These are phyloP conservation scores for Gymnopus androsaceus DNA, from an alignment of 1,284 basidiomycete genomes.

Conservation along the genomic window DNA sequence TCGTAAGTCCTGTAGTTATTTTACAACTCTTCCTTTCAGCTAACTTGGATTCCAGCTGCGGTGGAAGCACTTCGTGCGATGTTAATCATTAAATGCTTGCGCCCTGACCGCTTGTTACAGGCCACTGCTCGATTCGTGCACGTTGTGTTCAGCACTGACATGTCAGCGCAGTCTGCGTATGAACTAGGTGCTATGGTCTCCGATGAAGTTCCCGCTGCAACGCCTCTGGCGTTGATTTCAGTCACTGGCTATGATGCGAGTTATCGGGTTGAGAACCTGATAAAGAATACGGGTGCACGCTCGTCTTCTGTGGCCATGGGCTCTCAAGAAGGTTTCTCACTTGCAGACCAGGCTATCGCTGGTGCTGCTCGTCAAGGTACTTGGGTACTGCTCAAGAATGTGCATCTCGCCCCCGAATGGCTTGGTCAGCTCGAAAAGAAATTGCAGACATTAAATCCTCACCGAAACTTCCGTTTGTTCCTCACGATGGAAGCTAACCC, in stretches of 20 bases:
- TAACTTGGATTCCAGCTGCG: conserved; percentile 51
- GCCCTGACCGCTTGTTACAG: conserved; percentile 87
- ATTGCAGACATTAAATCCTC: conserved; percentile 87
- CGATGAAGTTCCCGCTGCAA: conserved; percentile 77
- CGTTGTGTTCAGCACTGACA: conserved; percentile 76
- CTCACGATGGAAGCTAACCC: conserved; percentile 95
- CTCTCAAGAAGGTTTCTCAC: conserved; percentile 93
- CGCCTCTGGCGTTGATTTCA: conserved; percentile 88
- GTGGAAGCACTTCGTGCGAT: conserved; percentile 74
- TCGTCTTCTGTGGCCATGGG: conserved; percentile 95
- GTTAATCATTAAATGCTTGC: conserved; percentile 84
- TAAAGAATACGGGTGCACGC: conserved; percentile 72
- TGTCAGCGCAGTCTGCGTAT: conserved; percentile 71
- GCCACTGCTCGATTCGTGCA: conserved; percentile 77
- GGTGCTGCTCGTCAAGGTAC: conserved; percentile 87
- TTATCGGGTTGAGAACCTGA: conserved; percentile 89
- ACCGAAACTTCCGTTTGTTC: conserved; percentile 91
- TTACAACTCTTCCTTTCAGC: conserved; percentile 13
- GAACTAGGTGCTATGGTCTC: conserved; percentile 78
- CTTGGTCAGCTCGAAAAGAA: conserved; percentile 94
- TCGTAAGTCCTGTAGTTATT: conserved; percentile 49
- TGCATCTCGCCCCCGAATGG: conserved; percentile 93
- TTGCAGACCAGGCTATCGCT: conserved; percentile 93
- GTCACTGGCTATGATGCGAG: conserved; percentile 97
- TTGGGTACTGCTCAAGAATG: conserved; percentile 96